These are phyloP conservation scores for Phytophthora agathidicida DNA, from an alignment of 352 stramenopile genomes.

Conservation along the genomic window DNA sequence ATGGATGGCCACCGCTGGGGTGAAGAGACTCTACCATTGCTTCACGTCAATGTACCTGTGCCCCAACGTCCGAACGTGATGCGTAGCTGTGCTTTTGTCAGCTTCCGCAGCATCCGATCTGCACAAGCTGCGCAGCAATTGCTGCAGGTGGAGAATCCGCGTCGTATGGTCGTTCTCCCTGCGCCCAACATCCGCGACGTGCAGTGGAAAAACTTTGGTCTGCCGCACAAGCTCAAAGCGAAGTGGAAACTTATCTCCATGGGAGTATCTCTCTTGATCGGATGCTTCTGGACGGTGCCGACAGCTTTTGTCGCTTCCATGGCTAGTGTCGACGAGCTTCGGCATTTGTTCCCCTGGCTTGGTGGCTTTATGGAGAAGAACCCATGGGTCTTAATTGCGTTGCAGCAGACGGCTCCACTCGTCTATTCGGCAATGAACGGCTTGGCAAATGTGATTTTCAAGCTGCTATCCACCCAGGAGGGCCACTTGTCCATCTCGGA, in stretches of 20 bases:
- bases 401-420: constrained; percentile 73
- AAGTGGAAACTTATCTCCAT: constrained; percentile 68
- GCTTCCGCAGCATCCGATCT: constrained; percentile 67
- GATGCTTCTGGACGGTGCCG: constrained; percentile 82
- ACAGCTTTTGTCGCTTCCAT: constrained; percentile 82
- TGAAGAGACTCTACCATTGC: constrained; percentile 37
- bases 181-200: constrained; percentile 74
- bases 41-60: constrained; percentile 34
- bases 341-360: constrained; percentile 56
- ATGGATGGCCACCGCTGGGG: constrained; percentile 27
- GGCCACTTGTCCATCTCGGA: constrained; percentile 72
- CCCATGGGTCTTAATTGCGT: constrained; percentile 53
- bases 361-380: constrained; percentile 46
- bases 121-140: constrained; percentile 75
- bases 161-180: constrained; percentile 61
- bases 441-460: constrained; percentile 72
- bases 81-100: constrained; percentile 71
- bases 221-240: constrained; percentile 61
- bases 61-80: constrained; percentile 60
- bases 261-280: constrained; percentile 57
- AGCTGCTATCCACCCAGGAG: constrained; percentile 63
- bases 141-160: constrained; percentile 71
- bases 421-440: constrained; percentile 75
- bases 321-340: constrained; percentile 68
- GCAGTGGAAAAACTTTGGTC: constrained; percentile 82